A percentile compares a stretch with the other conserved stretches of the same genome.
Evolutionary conservation across 192 early-diverging fungal species (phyloP).

Genomic region (Coemansia nantahalensis): DNA sequence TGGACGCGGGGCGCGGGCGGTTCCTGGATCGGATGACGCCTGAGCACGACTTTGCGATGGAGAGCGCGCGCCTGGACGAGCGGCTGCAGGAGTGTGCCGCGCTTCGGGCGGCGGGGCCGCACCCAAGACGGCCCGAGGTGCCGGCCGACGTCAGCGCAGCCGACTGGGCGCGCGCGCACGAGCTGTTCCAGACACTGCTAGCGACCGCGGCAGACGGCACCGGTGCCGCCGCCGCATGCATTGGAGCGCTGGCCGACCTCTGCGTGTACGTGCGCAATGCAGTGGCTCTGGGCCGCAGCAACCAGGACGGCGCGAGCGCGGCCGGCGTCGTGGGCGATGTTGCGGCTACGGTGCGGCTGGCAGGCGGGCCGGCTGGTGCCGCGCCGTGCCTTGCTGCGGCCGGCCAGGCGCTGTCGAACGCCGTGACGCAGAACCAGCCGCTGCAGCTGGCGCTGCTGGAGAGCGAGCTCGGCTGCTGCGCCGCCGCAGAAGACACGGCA

Average conservation of each 20-base stretch:
- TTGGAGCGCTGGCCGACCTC: slow-evolving; percentile 16
- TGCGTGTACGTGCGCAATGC: slow-evolving; percentile 44
- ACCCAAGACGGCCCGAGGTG: slow-evolving; percentile 34
- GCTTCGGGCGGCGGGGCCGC: slow-evolving; percentile 18
- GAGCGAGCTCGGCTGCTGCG: slow-evolving; percentile 4
- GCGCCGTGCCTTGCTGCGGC: slow-evolving; percentile 13
- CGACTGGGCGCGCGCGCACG: slow-evolving; percentile 9
- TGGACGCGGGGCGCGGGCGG: too few species aligned
- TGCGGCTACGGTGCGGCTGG: not conserved
- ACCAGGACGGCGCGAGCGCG: slow-evolving; percentile 14
- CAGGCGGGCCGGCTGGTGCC: slow-evolving; percentile 11
- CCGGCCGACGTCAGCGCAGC: slow-evolving; percentile 5
- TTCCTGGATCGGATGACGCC: too few species aligned
- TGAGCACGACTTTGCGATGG: too few species aligned
- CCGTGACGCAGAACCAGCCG: slow-evolving; percentile 18
- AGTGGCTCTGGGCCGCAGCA: slow-evolving; percentile 23
- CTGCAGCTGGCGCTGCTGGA: slow-evolving; percentile 18
- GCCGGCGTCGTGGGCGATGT: slow-evolving; percentile 10
- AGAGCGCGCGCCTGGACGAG: too few species aligned
- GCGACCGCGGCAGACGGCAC: not conserved
- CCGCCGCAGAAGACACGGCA: slow-evolving; percentile 6
- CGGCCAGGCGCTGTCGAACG: slow-evolving; percentile 39
- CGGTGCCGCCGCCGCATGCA: not conserved
- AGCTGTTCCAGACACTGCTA: slow-evolving; percentile 9
- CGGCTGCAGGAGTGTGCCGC: slow-evolving; percentile 9